Evolutionary conservation across 805 yeast species (phyloP).

Genomic region (Kodamaea leandrae): DNA sequence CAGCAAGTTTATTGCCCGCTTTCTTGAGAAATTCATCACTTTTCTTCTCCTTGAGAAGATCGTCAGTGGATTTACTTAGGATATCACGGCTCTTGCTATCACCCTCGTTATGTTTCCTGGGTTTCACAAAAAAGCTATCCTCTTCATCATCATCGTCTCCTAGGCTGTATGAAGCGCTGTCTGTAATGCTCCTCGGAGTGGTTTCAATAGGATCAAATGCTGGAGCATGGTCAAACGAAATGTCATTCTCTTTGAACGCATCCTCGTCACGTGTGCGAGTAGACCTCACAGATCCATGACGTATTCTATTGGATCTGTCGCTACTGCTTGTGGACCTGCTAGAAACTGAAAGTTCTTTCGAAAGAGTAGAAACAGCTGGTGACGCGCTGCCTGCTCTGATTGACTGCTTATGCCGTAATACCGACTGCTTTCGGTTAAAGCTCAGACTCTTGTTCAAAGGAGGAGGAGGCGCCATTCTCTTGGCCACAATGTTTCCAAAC

Average conservation of each 20-base stretch:
- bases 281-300: conserved; percentile 8
- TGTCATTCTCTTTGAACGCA: conserved; percentile 66
- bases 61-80: too few species aligned
- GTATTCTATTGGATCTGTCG: conserved; percentile 1
- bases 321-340: conserved; percentile 14
- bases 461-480: conserved; percentile 70
- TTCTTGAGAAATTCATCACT: too few species aligned
- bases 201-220: conserved; percentile 9
- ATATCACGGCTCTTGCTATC: too few species aligned
- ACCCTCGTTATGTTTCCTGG: too few species aligned
- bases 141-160: conserved; percentile 6
- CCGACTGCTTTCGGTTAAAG: conserved; percentile 11
- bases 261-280: conserved; percentile 26
- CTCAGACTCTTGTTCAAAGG: conserved; percentile 34
- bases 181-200: conserved; percentile 66
- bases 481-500: conserved; percentile 52
- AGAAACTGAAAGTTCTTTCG: conserved; percentile 11
- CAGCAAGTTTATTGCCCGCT: too few species aligned
- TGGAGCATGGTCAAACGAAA: conserved; percentile 77
- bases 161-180: conserved; percentile 1
- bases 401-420: conserved; percentile 3
- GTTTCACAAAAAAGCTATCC: conserved; percentile 1
- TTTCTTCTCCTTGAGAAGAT: conserved; percentile 1
- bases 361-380: conserved; percentile 5
- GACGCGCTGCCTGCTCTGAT: neutral